phyloP scores from a whole-genome alignment of 2,329 filamentous ascomycete genomes.

The Botrytis cinerea region DNA sequence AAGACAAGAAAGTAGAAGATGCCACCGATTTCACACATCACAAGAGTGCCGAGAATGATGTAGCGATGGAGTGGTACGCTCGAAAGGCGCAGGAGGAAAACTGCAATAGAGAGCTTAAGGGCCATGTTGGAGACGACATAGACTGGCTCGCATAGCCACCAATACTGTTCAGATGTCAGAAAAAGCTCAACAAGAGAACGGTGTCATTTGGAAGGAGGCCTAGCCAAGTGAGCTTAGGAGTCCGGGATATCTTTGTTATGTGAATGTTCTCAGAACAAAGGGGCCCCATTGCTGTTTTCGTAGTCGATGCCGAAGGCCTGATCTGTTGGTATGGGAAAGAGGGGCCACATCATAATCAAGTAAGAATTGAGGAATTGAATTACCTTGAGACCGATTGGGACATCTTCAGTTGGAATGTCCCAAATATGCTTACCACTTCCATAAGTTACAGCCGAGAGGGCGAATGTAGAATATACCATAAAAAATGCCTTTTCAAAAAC shows the following conservation, averaged over 20 bases:
- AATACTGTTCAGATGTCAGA: slow-evolving; percentile 32
- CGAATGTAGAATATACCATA: slow-evolving; percentile 33
- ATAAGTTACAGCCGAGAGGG: slow-evolving; percentile 34
- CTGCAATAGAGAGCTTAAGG: slow-evolving; percentile 45
- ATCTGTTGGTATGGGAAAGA: neutral
- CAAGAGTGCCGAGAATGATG: slow-evolving; percentile 42
- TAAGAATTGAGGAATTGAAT: neutral
- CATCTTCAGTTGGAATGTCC: slow-evolving; percentile 30
- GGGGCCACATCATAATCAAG: neutral
- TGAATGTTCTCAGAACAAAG: neutral
- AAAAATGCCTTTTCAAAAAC: slow-evolving; percentile 32
- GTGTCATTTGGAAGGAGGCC: neutral
- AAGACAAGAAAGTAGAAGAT: slow-evolving; percentile 45
- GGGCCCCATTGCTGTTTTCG: neutral
- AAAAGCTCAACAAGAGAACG: neutral
- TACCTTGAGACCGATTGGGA: slow-evolving; percentile 41
- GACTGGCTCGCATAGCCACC: slow-evolving; percentile 45
- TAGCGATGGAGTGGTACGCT: slow-evolving; percentile 39
- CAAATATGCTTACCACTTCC: slow-evolving; percentile 38
- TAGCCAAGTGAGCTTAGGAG: neutral
- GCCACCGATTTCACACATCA: slow-evolving; percentile 42
- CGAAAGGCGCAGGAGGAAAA: slow-evolving; percentile 46
- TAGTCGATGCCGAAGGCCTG: neutral
- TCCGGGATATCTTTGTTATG: neutral
- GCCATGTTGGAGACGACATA: slow-evolving; percentile 46